phyloP scores from a whole-genome alignment of 2,329 filamentous ascomycete genomes.

The Monosporascus sp. region DNA sequence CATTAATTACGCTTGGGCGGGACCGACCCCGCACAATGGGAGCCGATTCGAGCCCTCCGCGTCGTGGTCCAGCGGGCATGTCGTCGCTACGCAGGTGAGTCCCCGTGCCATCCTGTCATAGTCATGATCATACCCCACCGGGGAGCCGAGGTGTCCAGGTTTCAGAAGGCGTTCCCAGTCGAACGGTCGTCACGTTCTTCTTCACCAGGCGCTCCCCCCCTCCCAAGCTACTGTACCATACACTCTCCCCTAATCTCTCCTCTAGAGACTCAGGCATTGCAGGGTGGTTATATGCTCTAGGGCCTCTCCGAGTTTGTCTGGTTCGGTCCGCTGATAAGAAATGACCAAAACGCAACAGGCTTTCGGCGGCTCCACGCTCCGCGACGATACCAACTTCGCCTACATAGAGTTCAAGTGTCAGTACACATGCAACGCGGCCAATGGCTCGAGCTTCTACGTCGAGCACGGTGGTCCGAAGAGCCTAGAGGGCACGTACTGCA shows the following conservation, averaged over 20 bases:
- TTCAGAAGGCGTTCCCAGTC: no score
- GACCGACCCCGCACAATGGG: constrained; percentile 12
- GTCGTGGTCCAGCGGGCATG: constrained; percentile 20
- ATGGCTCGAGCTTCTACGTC: constrained; percentile 25
- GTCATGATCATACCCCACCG: no score
- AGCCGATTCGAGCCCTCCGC: constrained; percentile 21
- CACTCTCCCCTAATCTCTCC: no score
- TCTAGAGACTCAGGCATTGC: no score
- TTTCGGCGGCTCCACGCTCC: constrained; percentile 21
- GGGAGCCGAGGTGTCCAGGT: no score
- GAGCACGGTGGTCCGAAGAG: constrained; percentile 10
- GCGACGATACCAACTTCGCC: constrained; percentile 23
- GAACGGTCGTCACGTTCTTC: no score
- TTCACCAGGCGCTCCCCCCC: no score
- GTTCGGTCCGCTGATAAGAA: neutral
- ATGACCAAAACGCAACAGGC: constrained; percentile 11
- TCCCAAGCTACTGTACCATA: no score
- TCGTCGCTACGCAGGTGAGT: constrained; percentile 22
- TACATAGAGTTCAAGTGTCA: constrained; percentile 30
- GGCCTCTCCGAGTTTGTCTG: no score
- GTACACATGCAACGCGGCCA: constrained; percentile 23
- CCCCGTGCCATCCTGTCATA: no score
- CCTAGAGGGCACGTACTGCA: constrained; percentile 17
- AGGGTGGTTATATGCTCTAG: no score
- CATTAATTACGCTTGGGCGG: constrained; percentile 22